Conservation (phyloP, 306 rosid genomes). For the Lagenaria siceraria region DNA sequence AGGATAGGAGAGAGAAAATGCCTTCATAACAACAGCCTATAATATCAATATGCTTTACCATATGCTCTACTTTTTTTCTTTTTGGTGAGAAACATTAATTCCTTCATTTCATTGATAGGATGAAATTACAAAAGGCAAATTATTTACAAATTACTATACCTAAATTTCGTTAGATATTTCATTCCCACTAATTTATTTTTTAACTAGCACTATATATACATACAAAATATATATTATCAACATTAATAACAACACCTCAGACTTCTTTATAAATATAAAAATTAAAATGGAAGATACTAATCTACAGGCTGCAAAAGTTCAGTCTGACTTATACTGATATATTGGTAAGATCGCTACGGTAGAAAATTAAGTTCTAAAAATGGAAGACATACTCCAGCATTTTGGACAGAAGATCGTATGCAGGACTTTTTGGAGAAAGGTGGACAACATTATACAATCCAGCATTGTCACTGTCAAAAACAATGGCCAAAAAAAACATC, state of each 20-base stretch:
- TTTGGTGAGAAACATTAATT: too few species aligned
- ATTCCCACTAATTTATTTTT: neutral
- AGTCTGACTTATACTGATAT: neutral
- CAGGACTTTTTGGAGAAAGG: slow-evolving; percentile 67
- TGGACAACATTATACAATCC: slow-evolving; percentile 61
- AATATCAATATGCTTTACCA: neutral
- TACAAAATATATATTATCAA: neutral
- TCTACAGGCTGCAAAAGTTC: neutral
- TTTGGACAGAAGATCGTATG: slow-evolving; percentile 83
- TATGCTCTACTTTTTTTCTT: neutral
- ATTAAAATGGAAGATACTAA: neutral
- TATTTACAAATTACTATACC: neutral
- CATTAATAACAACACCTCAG: neutral
- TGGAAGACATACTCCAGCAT: slow-evolving; percentile 89
- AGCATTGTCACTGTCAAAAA: slow-evolving; percentile 60
- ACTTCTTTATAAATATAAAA: neutral
- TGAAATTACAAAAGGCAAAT: too few species aligned
- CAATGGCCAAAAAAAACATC: slow-evolving; percentile 1
- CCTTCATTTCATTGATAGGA: too few species aligned
- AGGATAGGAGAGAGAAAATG: neutral
- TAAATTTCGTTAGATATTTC: neutral
- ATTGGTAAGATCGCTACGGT: neutral
- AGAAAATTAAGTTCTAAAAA: slow-evolving; percentile 5
- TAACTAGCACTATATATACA: neutral
- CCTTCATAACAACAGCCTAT: neutral